A percentile compares a stretch with the other conserved stretches of the same genome.
phyloP scores from a whole-genome alignment of 345 rosid species.

The Anastatica hierochuntica region DNA sequence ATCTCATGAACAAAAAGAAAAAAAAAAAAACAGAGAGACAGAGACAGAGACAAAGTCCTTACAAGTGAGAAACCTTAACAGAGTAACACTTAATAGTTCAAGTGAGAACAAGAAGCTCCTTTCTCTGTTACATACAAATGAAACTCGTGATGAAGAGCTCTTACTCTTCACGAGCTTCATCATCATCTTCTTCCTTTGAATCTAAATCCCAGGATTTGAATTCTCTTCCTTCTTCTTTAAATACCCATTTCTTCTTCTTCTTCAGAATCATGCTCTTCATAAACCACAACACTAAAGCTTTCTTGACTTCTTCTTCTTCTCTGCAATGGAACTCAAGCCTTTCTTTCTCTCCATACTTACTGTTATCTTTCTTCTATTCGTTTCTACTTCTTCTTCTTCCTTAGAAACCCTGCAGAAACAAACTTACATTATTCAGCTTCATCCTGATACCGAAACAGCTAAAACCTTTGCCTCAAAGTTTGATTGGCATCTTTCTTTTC shows the following conservation, averaged over 20 bases:
- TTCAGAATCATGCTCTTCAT: slow-evolving; percentile 32
- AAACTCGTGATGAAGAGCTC: slow-evolving; percentile 97
- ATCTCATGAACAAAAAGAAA: slow-evolving; percentile 51
- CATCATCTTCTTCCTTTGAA: slow-evolving; percentile 28
- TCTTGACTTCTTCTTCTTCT: neutral
- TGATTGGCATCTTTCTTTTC: slow-evolving; percentile 66
- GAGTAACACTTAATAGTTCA: slow-evolving; percentile 13
- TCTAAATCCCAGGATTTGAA: slow-evolving; percentile 28
- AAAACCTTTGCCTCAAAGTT: slow-evolving; percentile 38
- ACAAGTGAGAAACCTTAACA: slow-evolving; percentile 17
- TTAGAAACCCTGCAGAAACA: slow-evolving; percentile 26
- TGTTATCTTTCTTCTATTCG: slow-evolving; percentile 25
- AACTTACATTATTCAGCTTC: slow-evolving; percentile 83
- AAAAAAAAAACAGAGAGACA: slow-evolving; percentile 3
- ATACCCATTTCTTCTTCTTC: slow-evolving; percentile 34
- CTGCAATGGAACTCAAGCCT: slow-evolving; percentile 31
- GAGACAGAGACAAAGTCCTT: slow-evolving; percentile 12
- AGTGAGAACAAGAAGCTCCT: slow-evolving; percentile 21
- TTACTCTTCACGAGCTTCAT: slow-evolving; percentile 85
- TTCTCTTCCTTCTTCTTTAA: slow-evolving; percentile 45
- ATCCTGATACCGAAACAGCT: slow-evolving; percentile 40
- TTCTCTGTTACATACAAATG: slow-evolving; percentile 40
- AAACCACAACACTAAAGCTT: slow-evolving; percentile 4
- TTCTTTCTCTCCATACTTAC: slow-evolving; percentile 22
- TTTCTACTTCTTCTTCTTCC: slow-evolving; percentile 23